Conservation (phyloP, 2,329 filamentous ascomycete genomes). For the Hypoxylon rubiginosum region DNA sequence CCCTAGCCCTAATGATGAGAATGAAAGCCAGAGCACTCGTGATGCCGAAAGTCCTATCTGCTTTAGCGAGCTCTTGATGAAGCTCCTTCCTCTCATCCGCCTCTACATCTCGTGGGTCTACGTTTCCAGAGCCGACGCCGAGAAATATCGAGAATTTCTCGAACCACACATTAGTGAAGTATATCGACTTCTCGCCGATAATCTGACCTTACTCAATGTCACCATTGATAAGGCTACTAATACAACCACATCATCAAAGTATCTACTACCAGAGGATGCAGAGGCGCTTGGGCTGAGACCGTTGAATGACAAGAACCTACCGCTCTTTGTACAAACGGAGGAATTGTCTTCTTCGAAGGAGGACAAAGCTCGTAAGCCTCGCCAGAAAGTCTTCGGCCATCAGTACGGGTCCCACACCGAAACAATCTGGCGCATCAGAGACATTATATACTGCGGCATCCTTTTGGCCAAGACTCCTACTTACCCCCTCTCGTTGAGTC, state of each 20-base stretch:
- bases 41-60: conserved; percentile 45
- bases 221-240: conserved; percentile 56
- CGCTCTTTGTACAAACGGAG: conserved; percentile 48
- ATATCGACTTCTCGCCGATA: conserved; percentile 61
- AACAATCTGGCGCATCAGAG: conserved; percentile 62
- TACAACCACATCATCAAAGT: conserved; percentile 57
- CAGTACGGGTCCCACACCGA: conserved; percentile 54
- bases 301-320: conserved; percentile 46
- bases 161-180: conserved; percentile 62
- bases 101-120: conserved; percentile 68
- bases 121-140: conserved; percentile 60
- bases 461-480: conserved; percentile 59
- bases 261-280: conserved; percentile 65
- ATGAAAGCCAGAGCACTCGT: conserved; percentile 43
- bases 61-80: conserved; percentile 57
- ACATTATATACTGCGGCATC: conserved; percentile 63
- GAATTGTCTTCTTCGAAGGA: conserved; percentile 50
- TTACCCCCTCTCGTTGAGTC: conserved; percentile 56
- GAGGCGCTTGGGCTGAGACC: conserved; percentile 51
- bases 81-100: conserved; percentile 66
- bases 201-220: conserved; percentile 64
- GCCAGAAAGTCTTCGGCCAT: conserved; percentile 51
- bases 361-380: conserved; percentile 57
- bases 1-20: conserved; percentile 41
- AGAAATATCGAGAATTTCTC: conserved; percentile 61